A percentile compares a stretch with the other conserved stretches of the same genome.
phyloP scores from a whole-genome alignment of 352 stramenopile species.

The Globisporangium spiculum region DNA sequence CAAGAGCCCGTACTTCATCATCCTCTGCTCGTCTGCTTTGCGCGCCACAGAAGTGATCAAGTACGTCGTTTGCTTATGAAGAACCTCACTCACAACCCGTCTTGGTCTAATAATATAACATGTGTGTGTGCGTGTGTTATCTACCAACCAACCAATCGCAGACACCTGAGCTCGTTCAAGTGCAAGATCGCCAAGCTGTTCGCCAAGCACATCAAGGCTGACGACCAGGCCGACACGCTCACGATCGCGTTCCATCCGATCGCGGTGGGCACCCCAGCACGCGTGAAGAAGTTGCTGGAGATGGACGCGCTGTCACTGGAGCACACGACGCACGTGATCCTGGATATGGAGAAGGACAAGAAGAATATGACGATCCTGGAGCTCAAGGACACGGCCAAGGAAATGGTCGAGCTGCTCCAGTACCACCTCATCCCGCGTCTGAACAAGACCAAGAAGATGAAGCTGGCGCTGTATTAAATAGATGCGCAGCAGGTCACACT shows the following conservation, averaged over 20 bases:
- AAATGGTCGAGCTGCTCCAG: conserved; percentile 79
- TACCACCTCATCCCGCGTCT: conserved; percentile 69
- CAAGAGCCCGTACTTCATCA: conserved; percentile 89
- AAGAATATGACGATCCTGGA: conserved; percentile 82
- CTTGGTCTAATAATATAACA: not conserved
- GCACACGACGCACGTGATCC: conserved; percentile 74
- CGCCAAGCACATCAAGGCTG: conserved; percentile 91
- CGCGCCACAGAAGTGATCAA: conserved; percentile 93
- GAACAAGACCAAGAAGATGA: conserved; percentile 56
- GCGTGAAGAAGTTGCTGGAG: conserved; percentile 79
- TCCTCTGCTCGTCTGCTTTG: conserved; percentile 90
- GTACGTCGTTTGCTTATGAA: conserved; percentile 9
- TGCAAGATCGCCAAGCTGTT: conserved; percentile 96
- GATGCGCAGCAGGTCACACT: not conserved
- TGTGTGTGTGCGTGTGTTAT: not conserved
- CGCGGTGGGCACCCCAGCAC: conserved; percentile 72
- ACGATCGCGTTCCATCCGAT: conserved; percentile 68
- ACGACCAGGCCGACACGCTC: conserved; percentile 88
- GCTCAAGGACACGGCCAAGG: conserved; percentile 79
- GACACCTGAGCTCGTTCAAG: conserved; percentile 78
- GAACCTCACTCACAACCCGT: too few relatives aligned
- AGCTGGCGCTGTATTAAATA: conserved; percentile 76
- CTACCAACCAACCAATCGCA: conserved; percentile 11
- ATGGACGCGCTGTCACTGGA: conserved; percentile 71
- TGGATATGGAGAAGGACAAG: conserved; percentile 89